A percentile compares a stretch with the other conserved stretches of the same genome.
Conservation (phyloP, 352 stramenopile species). For the Pythium oligandrum region DNA sequence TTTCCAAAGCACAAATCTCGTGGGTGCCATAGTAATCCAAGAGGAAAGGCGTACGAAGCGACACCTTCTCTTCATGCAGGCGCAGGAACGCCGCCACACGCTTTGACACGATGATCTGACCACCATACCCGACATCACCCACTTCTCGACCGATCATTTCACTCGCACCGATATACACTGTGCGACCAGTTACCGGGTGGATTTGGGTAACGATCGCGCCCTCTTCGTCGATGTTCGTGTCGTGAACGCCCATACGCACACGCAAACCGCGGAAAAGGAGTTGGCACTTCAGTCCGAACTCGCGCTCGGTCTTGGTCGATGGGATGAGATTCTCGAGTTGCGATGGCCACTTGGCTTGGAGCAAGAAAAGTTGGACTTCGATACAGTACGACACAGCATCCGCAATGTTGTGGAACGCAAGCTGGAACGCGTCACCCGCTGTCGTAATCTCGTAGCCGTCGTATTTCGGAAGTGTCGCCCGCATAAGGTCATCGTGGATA, state of each 20-base stretch:
- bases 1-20: constrained; percentile 36
- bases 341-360: constrained; percentile 57
- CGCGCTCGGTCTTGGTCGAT: constrained; percentile 51
- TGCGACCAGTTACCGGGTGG: constrained; percentile 63
- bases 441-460: constrained; percentile 78
- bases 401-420: constrained; percentile 59
- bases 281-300: constrained; percentile 36
- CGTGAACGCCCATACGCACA: constrained; percentile 78
- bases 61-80: constrained; percentile 24
- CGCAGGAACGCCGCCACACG: constrained; percentile 48
- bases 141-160: constrained; percentile 63
- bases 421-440: constrained; percentile 62
- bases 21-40: constrained; percentile 52
- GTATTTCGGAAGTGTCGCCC: constrained; percentile 40
- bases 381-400: constrained; percentile 67
- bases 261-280: constrained; percentile 57
- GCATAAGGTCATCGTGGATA: constrained; percentile 61
- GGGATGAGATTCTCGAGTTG: constrained; percentile 44
- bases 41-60: constrained; percentile 31
- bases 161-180: constrained; percentile 57
- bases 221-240: constrained; percentile 43
- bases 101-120: constrained; percentile 66
- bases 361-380: constrained; percentile 51
- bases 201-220: constrained; percentile 42
- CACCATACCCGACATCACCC: constrained; percentile 55